Conservation (phyloP, 352 stramenopile genomes). For the Hyaloperonospora arabidopsidis region DNA sequence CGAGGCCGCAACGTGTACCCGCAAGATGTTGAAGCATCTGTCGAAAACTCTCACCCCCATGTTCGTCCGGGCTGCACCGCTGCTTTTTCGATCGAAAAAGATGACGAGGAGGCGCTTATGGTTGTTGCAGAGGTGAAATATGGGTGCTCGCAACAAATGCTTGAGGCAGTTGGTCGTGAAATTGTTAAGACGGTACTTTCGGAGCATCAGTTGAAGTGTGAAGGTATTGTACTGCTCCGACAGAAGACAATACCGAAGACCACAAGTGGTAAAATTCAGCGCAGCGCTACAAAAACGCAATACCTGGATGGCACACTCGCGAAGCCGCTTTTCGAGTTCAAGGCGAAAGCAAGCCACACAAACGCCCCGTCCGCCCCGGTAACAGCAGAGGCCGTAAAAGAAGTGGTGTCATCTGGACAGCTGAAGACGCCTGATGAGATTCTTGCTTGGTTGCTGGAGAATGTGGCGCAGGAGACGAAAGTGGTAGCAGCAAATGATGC, state of each 20-base stretch:
- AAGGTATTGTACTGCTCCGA: slow-evolving; percentile 62
- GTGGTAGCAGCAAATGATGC: slow-evolving; percentile 6
- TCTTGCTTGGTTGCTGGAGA: slow-evolving; percentile 58
- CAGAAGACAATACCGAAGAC: slow-evolving; percentile 77
- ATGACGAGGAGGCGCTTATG: slow-evolving; percentile 65
- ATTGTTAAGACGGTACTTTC: slow-evolving; percentile 57
- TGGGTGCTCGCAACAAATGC: slow-evolving; percentile 41
- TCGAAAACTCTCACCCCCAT: slow-evolving; percentile 54
- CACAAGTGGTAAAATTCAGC: slow-evolving; percentile 81
- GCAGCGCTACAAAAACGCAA: slow-evolving; percentile 52
- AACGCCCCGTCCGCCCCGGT: slow-evolving; percentile 3
- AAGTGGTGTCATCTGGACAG: slow-evolving; percentile 19
- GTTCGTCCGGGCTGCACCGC: slow-evolving; percentile 67
- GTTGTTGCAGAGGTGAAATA: slow-evolving; percentile 74
- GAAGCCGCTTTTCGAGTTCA: slow-evolving; percentile 51
- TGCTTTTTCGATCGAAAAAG: slow-evolving; percentile 75
- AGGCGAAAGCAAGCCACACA: slow-evolving; percentile 28
- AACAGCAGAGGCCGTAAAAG: slow-evolving; percentile 10
- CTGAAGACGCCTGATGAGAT: slow-evolving; percentile 67
- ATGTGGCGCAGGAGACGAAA: slow-evolving; percentile 48
- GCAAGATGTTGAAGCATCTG: slow-evolving; percentile 68
- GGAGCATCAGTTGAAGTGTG: slow-evolving; percentile 66
- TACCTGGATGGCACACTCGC: slow-evolving; percentile 37
- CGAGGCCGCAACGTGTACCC: slow-evolving; percentile 69
- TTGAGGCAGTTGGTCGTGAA: slow-evolving; percentile 48